These are phyloP conservation scores for Cercospora berteroae DNA, from an alignment of 2,329 filamentous ascomycete genomes.

Conservation along the genomic window DNA sequence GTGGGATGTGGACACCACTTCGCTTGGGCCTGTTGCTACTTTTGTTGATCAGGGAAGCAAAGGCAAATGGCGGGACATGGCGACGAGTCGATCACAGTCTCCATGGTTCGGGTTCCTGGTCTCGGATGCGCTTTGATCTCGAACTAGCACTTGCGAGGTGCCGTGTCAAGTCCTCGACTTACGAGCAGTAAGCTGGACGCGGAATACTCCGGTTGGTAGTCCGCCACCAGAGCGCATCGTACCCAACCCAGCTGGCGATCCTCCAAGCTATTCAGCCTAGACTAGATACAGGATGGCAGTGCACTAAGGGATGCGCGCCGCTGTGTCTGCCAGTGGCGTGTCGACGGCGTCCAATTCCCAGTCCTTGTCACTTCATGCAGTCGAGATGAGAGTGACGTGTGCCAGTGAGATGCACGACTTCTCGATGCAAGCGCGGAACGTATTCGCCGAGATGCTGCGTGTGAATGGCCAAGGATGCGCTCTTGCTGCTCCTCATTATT, in stretches of 20 bases:
- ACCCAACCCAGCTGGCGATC: constrained; percentile 14
- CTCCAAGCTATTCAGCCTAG: background rate
- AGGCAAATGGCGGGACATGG: background rate
- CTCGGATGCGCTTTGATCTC: constrained; percentile 1
- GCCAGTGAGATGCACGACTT: background rate
- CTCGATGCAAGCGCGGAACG: background rate
- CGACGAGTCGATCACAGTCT: background rate
- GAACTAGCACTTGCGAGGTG: background rate
- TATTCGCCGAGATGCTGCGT: background rate
- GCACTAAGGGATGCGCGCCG: constrained; percentile 4
- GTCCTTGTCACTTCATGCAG: constrained; percentile 9
- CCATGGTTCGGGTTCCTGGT: background rate
- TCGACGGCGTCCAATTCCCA: constrained; percentile 13
- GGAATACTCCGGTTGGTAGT: constrained; percentile 9
- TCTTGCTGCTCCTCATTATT: background rate
- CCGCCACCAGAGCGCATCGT: background rate
- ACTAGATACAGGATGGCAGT: constrained; percentile 5
- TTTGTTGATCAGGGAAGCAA: constrained; percentile 1
- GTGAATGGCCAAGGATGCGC: background rate
- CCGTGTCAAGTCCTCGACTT: background rate
- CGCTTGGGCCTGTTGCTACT: background rate
- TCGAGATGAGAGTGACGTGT: constrained; percentile 19
- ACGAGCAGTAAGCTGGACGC: background rate
- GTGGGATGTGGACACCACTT: background rate
- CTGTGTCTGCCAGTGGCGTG: constrained; percentile 18